Conservation (phyloP, 129 eudicot genomes). For the Glebionis coronaria region DNA sequence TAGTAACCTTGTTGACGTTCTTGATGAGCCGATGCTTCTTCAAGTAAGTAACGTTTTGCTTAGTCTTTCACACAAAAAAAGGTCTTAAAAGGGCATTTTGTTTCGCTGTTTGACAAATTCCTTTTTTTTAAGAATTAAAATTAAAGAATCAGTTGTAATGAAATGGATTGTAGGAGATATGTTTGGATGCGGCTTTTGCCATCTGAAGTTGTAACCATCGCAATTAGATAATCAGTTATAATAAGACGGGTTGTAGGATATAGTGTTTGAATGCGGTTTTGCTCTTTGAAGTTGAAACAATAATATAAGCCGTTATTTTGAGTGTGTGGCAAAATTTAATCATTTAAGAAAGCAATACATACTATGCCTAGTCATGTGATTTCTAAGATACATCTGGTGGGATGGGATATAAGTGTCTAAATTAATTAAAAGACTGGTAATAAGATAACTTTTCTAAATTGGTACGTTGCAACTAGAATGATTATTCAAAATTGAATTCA, state of each 20-base stretch:
- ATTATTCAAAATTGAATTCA: too few species aligned
- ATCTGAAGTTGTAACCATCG: neutral
- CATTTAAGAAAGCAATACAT: neutral
- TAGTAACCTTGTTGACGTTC: slow-evolving; percentile 61
- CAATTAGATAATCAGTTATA: neutral
- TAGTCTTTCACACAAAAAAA: neutral
- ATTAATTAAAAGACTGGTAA: neutral
- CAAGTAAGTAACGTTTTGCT: slow-evolving; percentile 48
- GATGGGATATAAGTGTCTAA: neutral
- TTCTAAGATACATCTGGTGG: too few species aligned
- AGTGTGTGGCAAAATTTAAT: neutral
- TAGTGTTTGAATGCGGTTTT: neutral
- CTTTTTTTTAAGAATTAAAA: neutral
- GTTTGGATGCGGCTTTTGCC: neutral
- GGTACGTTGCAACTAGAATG: too few species aligned
- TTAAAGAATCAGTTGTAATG: neutral
- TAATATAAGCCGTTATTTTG: neutral
- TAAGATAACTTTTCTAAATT: too few species aligned
- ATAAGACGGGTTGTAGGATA: neutral
- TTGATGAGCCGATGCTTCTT: slow-evolving; percentile 85
- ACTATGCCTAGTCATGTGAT: slow-evolving; percentile 1
- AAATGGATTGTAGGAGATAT: neutral
- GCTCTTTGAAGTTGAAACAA: neutral
- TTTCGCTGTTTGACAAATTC: neutral
- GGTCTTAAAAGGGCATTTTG: neutral